Evolutionary conservation across 2,329 filamentous ascomycete species (phyloP).

Genomic region (Pseudogymnoascus sp.): DNA sequence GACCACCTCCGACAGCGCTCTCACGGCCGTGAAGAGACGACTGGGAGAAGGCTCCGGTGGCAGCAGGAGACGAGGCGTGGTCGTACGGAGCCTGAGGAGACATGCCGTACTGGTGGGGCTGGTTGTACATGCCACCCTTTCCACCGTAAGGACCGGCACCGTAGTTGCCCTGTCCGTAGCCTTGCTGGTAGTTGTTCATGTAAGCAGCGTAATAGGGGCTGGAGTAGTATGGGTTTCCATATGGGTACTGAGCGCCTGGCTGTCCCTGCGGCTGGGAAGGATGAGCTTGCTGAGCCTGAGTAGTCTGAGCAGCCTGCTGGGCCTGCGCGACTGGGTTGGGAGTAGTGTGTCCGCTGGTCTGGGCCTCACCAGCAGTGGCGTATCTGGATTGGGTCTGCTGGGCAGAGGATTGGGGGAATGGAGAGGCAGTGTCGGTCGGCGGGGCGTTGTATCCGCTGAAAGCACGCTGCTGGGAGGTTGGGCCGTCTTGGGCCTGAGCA

Average conservation of each 20-base stretch:
- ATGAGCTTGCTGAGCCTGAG: conserved; percentile 36
- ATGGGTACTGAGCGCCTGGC: conserved; percentile 38
- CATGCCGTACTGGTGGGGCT: conserved; percentile 30
- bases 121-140: conserved; percentile 28
- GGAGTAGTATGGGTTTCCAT: conserved; percentile 51
- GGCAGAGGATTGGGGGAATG: conserved; percentile 69
- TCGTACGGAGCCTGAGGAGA: conserved; percentile 29
- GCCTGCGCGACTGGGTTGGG: conserved; percentile 66
- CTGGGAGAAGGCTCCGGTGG: conserved; percentile 24
- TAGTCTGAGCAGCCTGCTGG: conserved; percentile 40
- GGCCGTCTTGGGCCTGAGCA: conserved; percentile 61
- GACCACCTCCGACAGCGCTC: conserved; percentile 24
- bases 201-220: conserved; percentile 58
- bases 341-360: conserved; percentile 83
- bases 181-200: conserved; percentile 42
- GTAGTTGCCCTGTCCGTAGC: conserved; percentile 30
- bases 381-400: conserved; percentile 52
- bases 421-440: conserved; percentile 55
- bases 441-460: conserved; percentile 66
- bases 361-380: conserved; percentile 54
- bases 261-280: conserved; percentile 41
- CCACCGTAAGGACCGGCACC: conserved; percentile 29
- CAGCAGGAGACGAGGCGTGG: conserved; percentile 28
- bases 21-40: conserved; percentile 30
- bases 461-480: conserved; percentile 63